phyloP scores from a whole-genome alignment of 768 basidiomycete genomes.

The Paxillus rubicundulus region DNA sequence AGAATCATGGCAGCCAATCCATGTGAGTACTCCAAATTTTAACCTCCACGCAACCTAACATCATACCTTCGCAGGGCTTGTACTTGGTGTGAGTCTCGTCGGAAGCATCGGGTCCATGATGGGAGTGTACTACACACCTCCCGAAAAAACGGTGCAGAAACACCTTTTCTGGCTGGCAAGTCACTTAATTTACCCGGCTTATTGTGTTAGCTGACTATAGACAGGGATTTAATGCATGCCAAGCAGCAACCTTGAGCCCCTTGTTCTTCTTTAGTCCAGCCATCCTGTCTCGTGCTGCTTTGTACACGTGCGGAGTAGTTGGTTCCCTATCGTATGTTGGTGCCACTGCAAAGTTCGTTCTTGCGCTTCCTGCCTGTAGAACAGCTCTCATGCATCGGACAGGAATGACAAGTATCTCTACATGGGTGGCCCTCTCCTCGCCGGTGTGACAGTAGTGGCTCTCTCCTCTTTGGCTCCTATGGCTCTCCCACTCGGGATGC shows the following conservation, averaged over 20 bases:
- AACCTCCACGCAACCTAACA: not conserved
- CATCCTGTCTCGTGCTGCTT: constrained; percentile 78
- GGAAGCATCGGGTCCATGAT: constrained; percentile 85
- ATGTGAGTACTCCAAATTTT: constrained; percentile 43
- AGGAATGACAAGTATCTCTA: constrained; percentile 82
- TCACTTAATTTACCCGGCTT: constrained; percentile 2
- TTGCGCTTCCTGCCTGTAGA: not conserved
- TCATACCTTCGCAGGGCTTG: constrained; percentile 53
- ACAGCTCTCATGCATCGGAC: constrained; percentile 1
- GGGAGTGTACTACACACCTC: constrained; percentile 74
- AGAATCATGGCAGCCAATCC: constrained; percentile 83
- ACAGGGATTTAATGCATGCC: constrained; percentile 81
- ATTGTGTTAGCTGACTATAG: constrained; percentile 2
- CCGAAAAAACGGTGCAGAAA: constrained; percentile 73
- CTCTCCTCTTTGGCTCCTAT: constrained; percentile 85
- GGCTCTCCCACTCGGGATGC: constrained; percentile 80
- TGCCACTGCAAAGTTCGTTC: constrained; percentile 71
- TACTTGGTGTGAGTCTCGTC: constrained; percentile 75
- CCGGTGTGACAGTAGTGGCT: constrained; percentile 86
- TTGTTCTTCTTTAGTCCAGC: constrained; percentile 88
- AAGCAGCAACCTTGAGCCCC: constrained; percentile 83
- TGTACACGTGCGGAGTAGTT: constrained; percentile 87
- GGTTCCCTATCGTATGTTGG: constrained; percentile 85
- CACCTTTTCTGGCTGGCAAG: constrained; percentile 79
- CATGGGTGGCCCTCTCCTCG: constrained; percentile 84